phyloP scores from a whole-genome alignment of 106 monocot genomes.

The Agapanthus africanus region DNA sequence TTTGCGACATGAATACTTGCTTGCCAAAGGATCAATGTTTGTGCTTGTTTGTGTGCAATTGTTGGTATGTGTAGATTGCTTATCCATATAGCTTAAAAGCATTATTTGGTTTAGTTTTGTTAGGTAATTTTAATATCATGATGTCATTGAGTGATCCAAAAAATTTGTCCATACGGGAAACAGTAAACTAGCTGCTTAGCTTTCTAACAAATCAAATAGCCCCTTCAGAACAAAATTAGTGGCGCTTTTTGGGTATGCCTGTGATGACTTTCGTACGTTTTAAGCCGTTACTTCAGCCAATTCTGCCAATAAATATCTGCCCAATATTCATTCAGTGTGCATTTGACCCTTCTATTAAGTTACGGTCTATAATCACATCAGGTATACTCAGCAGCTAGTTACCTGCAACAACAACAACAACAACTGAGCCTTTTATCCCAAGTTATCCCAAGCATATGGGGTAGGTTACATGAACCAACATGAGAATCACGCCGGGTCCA shows the following conservation, averaged over 20 bases:
- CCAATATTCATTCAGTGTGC: neutral
- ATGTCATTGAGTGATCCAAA: neutral
- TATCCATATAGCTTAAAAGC: neutral
- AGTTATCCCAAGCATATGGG: no score
- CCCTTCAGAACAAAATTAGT: no score
- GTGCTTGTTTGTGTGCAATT: neutral
- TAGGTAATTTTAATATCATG: neutral
- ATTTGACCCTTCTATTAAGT: neutral
- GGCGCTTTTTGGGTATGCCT: no score
- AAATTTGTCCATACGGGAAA: no score
- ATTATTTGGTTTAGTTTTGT: neutral
- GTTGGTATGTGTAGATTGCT: neutral
- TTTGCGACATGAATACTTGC: neutral
- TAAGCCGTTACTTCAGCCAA: neutral
- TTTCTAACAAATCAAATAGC: no score
- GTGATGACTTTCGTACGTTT: neutral
- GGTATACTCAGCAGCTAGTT: neutral
- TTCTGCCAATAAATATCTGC: neutral
- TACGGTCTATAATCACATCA: neutral
- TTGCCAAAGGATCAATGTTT: neutral
- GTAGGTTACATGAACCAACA: no score
- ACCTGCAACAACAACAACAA: no score
- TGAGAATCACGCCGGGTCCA: no score
- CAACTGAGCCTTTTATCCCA: no score
- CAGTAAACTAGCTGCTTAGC: no score